Evolutionary conservation across 140 eudicot genomes (phyloP), one percentile per base, ranked within the genome.

Genomic region (Flaveria floridana): DNA sequence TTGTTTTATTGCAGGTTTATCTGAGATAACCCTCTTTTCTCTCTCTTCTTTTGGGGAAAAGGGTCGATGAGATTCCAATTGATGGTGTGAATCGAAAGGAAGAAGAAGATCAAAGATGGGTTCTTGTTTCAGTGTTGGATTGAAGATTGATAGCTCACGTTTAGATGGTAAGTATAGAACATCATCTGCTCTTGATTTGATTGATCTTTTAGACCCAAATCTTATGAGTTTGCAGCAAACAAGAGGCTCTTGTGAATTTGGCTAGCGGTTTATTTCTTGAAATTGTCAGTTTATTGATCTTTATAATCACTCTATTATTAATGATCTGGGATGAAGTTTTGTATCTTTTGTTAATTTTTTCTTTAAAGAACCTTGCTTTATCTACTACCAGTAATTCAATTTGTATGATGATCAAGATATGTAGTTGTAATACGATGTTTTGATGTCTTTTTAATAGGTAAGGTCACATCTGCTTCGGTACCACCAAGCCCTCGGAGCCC

Each of bases 401-500:
- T 61, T 50, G 12, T 65, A 37, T 76, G 67, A 52, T 67, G 68
- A 23, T 76, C 73, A 65, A 37, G 68, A 41, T 52, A 6, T 25
- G 10, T 4, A 37, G 11, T 25, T 41, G 48, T 63, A 25, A 21
- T 78, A 10, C 62, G 20, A 51, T 62, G 2, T 50, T 63, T 76
- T 78, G 61, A 25, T 63, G 78, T 72, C 9, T 50, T 9, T 9
- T 69, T 18, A 69, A 79, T 59, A 83, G 85, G 87, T 72, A 80
- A 81, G 73, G 83, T 79, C 6, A 79, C 83, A 56, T 79, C 83
- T 28, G 81, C 86, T 37, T 77, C 88, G 0, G 80, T 88, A 57
- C 76, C 88, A 18, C 81, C 89, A 1, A 88, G 89, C 46, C 96
- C 95, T 20, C 71, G 84, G 59, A 88, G 89, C 51, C 96, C 95